These are phyloP conservation scores for Cenchrus americanus DNA, from an alignment of 176 grass and related monocot genomes.

Conservation along the genomic window DNA sequence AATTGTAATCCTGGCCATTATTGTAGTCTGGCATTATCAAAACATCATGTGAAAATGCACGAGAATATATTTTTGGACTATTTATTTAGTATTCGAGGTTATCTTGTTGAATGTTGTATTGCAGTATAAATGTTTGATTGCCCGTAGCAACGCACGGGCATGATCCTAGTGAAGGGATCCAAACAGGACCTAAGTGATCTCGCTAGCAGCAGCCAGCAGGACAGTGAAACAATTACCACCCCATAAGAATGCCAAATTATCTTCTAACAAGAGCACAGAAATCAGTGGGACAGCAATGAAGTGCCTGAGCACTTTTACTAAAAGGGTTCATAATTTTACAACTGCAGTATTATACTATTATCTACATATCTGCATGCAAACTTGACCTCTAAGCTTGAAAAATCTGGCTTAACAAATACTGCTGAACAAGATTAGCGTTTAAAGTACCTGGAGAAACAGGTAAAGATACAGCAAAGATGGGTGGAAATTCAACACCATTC, in stretches of 20 bases:
- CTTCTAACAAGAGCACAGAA: slow-evolving; percentile 16
- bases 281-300: slow-evolving; percentile 17
- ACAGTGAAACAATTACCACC: slow-evolving; percentile 1
- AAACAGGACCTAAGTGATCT: neutral
- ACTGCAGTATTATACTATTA: neutral
- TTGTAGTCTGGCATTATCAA: too few relatives aligned
- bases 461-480: slow-evolving; percentile 83
- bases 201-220: neutral
- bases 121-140: too few relatives aligned
- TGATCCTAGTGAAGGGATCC: too few relatives aligned
- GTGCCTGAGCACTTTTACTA: slow-evolving; percentile 6
- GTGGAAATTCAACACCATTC: slow-evolving; percentile 62
- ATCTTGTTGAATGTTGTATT: too few relatives aligned
- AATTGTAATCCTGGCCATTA: too few relatives aligned
- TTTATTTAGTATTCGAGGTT: too few relatives aligned
- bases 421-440: slow-evolving; percentile 25
- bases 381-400: neutral
- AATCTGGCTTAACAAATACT: slow-evolving; percentile 6
- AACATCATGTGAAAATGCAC: too few relatives aligned
- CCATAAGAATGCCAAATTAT: slow-evolving; percentile 11
- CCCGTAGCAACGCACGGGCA: too few relatives aligned
- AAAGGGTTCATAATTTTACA: slow-evolving; percentile 33
- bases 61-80: too few relatives aligned
- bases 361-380: slow-evolving; percentile 17
- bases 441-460: slow-evolving; percentile 81